phyloP scores from a whole-genome alignment of 148 eudicot genomes.

The Arbutus unedo region DNA sequence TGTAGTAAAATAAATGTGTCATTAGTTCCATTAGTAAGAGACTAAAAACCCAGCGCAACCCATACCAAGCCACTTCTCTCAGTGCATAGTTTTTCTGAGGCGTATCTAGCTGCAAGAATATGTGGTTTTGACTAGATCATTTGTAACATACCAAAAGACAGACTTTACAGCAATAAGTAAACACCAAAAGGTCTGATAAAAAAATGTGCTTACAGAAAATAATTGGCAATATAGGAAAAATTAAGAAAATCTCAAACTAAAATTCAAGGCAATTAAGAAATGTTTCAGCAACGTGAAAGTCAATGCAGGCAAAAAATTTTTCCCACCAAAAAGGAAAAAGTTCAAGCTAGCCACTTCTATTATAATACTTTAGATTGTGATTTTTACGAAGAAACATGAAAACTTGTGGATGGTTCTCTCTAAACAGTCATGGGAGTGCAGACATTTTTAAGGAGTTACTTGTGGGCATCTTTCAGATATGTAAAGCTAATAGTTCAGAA shows the following conservation, averaged over 20 bases:
- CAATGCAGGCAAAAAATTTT: not conserved
- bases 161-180: not conserved
- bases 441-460: no score
- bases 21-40: conserved; percentile 65
- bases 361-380: no score
- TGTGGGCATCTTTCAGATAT: no score
- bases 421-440: no score
- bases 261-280: not conserved
- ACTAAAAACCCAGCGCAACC: conserved; percentile 73
- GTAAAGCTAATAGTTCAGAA: not conserved
- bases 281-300: not conserved
- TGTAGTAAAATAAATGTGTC: conserved; percentile 81
- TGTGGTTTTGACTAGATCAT: not conserved
- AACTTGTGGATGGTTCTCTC: no score
- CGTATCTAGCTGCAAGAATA: conserved; percentile 63
- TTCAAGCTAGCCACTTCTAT: no score
- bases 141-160: not conserved
- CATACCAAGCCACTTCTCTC: conserved; percentile 71
- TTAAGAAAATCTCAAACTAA: not conserved
- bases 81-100: conserved; percentile 61
- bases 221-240: not conserved
- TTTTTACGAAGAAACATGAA: no score
- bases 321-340: no score
- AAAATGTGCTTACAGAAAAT: not conserved
- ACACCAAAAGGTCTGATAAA: not conserved